phyloP scores from a whole-genome alignment of 2,329 filamentous ascomycete genomes.

The Dactylellina cionopaga region DNA sequence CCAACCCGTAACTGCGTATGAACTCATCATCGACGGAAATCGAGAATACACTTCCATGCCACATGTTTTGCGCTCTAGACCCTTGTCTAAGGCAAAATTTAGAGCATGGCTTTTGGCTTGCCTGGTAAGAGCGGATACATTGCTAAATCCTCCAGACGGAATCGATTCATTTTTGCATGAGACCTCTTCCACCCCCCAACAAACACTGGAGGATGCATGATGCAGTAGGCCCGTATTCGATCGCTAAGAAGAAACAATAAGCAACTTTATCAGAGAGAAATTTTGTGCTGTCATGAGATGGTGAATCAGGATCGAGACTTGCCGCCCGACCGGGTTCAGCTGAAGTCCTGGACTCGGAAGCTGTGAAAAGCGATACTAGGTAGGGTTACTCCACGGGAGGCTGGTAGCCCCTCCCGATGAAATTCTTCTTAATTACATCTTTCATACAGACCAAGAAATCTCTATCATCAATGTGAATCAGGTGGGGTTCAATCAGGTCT shows the following conservation, averaged over 20 bases:
- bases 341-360: constrained; percentile 15
- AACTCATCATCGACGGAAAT: too few species aligned
- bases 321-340: background rate
- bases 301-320: background rate
- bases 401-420: constrained; percentile 8
- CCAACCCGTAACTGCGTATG: too few species aligned
- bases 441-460: constrained; percentile 8
- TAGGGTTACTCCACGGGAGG: constrained; percentile 2
- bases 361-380: constrained; percentile 1
- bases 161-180: constrained; percentile 45
- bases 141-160: constrained; percentile 9
- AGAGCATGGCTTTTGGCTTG: constrained; percentile 29
- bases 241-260: constrained; percentile 11
- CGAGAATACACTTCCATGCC: too few species aligned
- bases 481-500: constrained; percentile 4
- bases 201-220: constrained; percentile 34
- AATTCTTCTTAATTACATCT: background rate
- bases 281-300: background rate
- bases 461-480: background rate
- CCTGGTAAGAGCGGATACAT: constrained; percentile 33
- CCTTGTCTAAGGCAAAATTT: constrained; percentile 13
- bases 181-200: constrained; percentile 22
- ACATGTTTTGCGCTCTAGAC: constrained; percentile 22
- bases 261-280: background rate
- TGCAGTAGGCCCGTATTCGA: constrained; percentile 33